phyloP scores from a whole-genome alignment of 768 basidiomycete species.

The Mycena sanguinolenta region DNA sequence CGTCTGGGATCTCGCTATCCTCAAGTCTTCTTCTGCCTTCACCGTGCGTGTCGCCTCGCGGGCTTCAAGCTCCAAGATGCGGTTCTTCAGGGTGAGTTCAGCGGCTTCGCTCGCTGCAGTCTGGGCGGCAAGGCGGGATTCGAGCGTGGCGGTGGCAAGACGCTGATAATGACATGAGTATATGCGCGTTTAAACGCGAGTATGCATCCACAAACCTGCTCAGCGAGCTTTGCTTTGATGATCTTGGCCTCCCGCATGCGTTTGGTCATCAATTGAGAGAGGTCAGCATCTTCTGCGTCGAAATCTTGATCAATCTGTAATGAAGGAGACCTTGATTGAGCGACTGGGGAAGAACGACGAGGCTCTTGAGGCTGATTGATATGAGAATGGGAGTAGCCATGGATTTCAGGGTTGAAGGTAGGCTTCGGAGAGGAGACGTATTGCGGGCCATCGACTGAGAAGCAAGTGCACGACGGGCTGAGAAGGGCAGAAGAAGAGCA shows the following conservation, averaged over 20 bases:
- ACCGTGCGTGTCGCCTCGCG: conserved; percentile 29
- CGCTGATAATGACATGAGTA: conserved; percentile 31
- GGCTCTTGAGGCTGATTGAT: conserved; percentile 16
- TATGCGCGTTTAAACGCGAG: conserved; percentile 9
- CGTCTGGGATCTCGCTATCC: conserved; percentile 11
- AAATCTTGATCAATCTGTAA: conserved; percentile 25
- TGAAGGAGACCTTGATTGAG: conserved; percentile 27
- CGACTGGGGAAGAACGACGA: not conserved
- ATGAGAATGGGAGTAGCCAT: conserved; percentile 10
- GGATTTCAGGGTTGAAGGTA: conserved; percentile 8
- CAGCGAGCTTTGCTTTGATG: conserved; percentile 40
- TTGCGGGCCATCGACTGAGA: conserved; percentile 29
- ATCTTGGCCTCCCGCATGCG: conserved; percentile 40
- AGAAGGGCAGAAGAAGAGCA: not conserved
- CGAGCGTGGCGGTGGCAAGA: conserved; percentile 34
- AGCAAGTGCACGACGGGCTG: not conserved
- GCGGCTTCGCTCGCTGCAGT: conserved; percentile 28
- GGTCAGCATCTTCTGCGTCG: conserved; percentile 39
- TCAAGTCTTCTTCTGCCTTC: conserved; percentile 31
- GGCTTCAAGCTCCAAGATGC: conserved; percentile 37
- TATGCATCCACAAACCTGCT: conserved; percentile 38
- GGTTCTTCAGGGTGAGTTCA: conserved; percentile 28
- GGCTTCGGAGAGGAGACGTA: conserved; percentile 33
- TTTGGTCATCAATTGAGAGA: conserved; percentile 39
- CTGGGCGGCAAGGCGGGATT: conserved; percentile 37